phyloP scores from a whole-genome alignment of 495 filamentous ascomycete species.

The Clohesyomyces aquaticus region DNA sequence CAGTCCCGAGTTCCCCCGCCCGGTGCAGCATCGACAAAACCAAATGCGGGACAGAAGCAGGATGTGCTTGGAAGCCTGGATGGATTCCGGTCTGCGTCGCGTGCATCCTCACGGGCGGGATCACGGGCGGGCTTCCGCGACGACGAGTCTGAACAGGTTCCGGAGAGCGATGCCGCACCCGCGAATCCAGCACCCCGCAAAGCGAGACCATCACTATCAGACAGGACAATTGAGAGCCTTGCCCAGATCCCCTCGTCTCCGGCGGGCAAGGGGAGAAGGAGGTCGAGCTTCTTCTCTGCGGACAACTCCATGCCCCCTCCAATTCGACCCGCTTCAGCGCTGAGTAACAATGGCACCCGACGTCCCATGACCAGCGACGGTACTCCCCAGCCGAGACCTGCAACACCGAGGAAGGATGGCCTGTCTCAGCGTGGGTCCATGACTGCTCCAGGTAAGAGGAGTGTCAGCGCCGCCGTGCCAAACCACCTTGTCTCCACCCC shows the following conservation, averaged over 20 bases:
- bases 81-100: conserved; percentile 39
- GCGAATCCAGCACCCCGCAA: conserved; percentile 36
- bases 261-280: conserved; percentile 52
- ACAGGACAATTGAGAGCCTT: conserved; percentile 70
- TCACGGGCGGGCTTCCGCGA: conserved; percentile 39
- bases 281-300: conserved; percentile 64
- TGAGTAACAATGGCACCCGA: conserved; percentile 54
- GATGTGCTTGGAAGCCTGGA: conserved; percentile 40
- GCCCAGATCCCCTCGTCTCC: conserved; percentile 68
- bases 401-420: conserved; percentile 22
- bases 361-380: conserved; percentile 57
- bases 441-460: conserved; percentile 40
- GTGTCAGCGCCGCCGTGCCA: conserved; percentile 41
- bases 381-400: conserved; percentile 48
- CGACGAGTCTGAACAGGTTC: conserved; percentile 29
- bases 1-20: conserved; percentile 15
- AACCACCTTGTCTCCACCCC: conserved; percentile 12
- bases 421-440: conserved; percentile 22
- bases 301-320: conserved; percentile 61
- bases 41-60: conserved; percentile 9
- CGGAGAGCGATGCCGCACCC: conserved; percentile 28
- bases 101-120: conserved; percentile 38
- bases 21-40: not conserved
- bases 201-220: conserved; percentile 62
- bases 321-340: conserved; percentile 58